phyloP scores from a whole-genome alignment of 2,329 filamentous ascomycete species.

The Colletotrichum gloeosporioides region DNA sequence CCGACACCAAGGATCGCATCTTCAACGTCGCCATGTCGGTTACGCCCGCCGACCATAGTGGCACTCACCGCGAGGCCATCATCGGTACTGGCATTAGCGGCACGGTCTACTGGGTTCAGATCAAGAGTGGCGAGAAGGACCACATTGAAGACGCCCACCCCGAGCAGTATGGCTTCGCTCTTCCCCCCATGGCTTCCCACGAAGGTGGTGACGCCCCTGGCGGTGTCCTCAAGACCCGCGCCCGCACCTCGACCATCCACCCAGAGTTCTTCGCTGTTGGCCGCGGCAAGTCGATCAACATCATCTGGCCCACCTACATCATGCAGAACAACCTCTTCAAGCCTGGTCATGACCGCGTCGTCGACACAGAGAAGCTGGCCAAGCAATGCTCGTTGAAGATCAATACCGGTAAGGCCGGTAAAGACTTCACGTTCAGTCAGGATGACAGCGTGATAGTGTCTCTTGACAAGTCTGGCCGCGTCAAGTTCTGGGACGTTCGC shows the following conservation, averaged over 20 bases:
- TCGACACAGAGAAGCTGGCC: conserved; percentile 88
- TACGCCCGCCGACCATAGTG: conserved; percentile 60
- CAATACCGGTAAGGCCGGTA: conserved; percentile 95
- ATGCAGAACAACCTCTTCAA: conserved; percentile 69
- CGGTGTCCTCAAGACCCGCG: conserved; percentile 93
- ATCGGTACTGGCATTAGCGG: conserved; percentile 94
- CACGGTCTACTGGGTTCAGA: conserved; percentile 92
- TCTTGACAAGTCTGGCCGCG: conserved; percentile 92
- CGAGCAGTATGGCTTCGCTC: conserved; percentile 85
- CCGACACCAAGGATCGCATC: conserved; percentile 88
- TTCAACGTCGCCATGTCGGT: conserved; percentile 91
- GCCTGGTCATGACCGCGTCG: conserved; percentile 68
- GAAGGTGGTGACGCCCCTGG: conserved; percentile 93
- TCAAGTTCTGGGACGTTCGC: conserved; percentile 98
- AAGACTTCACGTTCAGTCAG: conserved; percentile 97
- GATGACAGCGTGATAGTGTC: conserved; percentile 95
- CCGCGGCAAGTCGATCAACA: conserved; percentile 93
- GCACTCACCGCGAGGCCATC: conserved; percentile 76
- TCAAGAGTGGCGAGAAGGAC: conserved; percentile 79
- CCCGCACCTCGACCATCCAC: conserved; percentile 86
- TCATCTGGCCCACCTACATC: conserved; percentile 75
- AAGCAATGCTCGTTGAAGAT: conserved; percentile 90
- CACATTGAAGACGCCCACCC: conserved; percentile 79
- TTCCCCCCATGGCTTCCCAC: conserved; percentile 83
- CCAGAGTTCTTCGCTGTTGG: conserved; percentile 95